Conservation (phyloP, 2,329 filamentous ascomycete genomes). For the Mollisia scopiformis region DNA sequence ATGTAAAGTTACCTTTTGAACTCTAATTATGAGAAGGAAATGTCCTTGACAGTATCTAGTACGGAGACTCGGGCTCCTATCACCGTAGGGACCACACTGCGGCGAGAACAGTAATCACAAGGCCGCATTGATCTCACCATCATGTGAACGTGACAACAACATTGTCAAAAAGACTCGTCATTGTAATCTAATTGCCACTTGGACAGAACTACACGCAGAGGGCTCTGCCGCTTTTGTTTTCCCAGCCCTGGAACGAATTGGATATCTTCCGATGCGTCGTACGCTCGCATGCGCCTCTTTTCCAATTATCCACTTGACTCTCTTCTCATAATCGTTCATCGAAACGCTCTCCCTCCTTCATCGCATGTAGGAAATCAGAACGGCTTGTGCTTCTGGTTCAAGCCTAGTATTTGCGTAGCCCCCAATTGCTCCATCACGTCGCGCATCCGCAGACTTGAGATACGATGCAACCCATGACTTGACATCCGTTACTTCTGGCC, state of each 20-base stretch:
- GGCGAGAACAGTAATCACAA: background rate
- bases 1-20: background rate
- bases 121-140: background rate
- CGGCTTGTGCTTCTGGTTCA: constrained; percentile 56
- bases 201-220: background rate
- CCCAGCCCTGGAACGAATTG: background rate
- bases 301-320: background rate
- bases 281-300: background rate
- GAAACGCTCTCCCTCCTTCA: constrained; percentile 24
- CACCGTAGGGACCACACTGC: background rate
- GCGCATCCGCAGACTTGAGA: constrained; percentile 75
- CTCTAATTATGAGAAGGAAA: no score
- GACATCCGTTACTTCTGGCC: constrained; percentile 80
- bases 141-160: background rate
- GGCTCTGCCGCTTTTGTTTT: background rate
- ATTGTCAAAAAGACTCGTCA: background rate
- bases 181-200: background rate
- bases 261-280: background rate
- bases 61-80: background rate
- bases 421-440: constrained; percentile 71
- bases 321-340: constrained; percentile 6
- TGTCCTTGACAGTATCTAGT: no score
- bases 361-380: constrained; percentile 51
- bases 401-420: constrained; percentile 74
- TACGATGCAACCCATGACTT: constrained; percentile 70